Evolutionary conservation across 169 alveolate genomes (phyloP).

Genomic region (Plasmodium gonderi): DNA sequence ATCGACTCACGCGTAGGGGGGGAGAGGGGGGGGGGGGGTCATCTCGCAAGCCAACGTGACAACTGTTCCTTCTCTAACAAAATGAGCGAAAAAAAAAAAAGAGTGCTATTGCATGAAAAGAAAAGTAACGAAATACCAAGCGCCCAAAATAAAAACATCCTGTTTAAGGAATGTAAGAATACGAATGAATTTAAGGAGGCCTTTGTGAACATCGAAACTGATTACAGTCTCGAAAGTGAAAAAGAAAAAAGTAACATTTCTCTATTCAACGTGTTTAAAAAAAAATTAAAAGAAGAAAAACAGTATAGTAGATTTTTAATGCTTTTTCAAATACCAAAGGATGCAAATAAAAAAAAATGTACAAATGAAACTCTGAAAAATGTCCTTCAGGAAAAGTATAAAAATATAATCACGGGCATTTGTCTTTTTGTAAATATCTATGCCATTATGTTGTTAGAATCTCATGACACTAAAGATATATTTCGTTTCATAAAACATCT

Average conservation of each 20-base stretch:
- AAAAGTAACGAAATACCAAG: slow-evolving; percentile 16
- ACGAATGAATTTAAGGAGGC: slow-evolving; percentile 37
- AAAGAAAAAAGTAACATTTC: slow-evolving; percentile 60
- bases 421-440: slow-evolving; percentile 17
- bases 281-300: slow-evolving; percentile 51
- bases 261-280: slow-evolving; percentile 36
- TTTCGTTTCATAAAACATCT: slow-evolving; percentile 2
- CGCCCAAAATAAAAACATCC: slow-evolving; percentile 23
- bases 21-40: too few relatives aligned
- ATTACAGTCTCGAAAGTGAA: slow-evolving; percentile 60
- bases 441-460: slow-evolving; percentile 43
- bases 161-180: slow-evolving; percentile 33
- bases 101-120: slow-evolving; percentile 8
- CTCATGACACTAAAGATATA: neutral
- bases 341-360: slow-evolving; percentile 1
- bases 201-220: slow-evolving; percentile 30
- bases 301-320: slow-evolving; percentile 24
- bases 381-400: slow-evolving; percentile 3
- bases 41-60: neutral
- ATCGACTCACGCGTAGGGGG: too few relatives aligned
- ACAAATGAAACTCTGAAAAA: neutral
- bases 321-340: slow-evolving; percentile 26
- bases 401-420: slow-evolving; percentile 9
- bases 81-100: slow-evolving; percentile 23
- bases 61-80: neutral